These are phyloP conservation scores for Bondarzewia mesenterica DNA, from an alignment of 1,284 basidiomycete genomes.

Conservation along the genomic window DNA sequence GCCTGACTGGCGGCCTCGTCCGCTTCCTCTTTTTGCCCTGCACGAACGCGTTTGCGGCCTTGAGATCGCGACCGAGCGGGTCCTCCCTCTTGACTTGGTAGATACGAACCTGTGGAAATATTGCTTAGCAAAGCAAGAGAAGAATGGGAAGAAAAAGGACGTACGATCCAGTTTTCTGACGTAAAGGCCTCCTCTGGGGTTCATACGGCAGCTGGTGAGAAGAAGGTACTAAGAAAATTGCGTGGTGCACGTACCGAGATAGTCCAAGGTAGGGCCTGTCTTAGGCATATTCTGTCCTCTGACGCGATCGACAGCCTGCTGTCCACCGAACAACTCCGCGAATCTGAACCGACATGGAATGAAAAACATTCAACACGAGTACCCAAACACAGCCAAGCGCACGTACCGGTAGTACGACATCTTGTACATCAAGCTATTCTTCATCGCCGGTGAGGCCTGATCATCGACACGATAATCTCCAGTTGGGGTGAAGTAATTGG, in stretches of 20 bases:
- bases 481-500: slow-evolving; percentile 87
- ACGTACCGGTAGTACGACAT: slow-evolving; percentile 89
- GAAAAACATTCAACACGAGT: neutral
- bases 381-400: slow-evolving; percentile 6
- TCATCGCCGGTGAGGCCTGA: slow-evolving; percentile 84
- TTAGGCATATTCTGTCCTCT: slow-evolving; percentile 74
- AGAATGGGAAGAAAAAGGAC: slow-evolving; percentile 19
- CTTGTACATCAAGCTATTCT: slow-evolving; percentile 96
- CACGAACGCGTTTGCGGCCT: slow-evolving; percentile 79
- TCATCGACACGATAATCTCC: slow-evolving; percentile 96
- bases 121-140: slow-evolving; percentile 1
- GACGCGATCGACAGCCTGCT: slow-evolving; percentile 73
- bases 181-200: slow-evolving; percentile 92
- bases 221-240: slow-evolving; percentile 8
- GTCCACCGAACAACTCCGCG: slow-evolving; percentile 78
- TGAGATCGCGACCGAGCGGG: slow-evolving; percentile 79
- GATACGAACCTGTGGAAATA: slow-evolving; percentile 65
- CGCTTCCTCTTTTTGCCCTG: slow-evolving; percentile 85
- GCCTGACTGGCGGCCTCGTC: slow-evolving; percentile 52
- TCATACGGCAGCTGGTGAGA: neutral
- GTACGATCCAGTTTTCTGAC: slow-evolving; percentile 95
- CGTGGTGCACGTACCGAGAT: slow-evolving; percentile 53
- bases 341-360: slow-evolving; percentile 64
- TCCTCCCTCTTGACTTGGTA: slow-evolving; percentile 97
- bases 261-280: slow-evolving; percentile 77